Evolutionary conservation across 441 rosid genomes (phyloP), one percentile per base, ranked within the genome.

Genomic region (Manihot esculenta): DNA sequence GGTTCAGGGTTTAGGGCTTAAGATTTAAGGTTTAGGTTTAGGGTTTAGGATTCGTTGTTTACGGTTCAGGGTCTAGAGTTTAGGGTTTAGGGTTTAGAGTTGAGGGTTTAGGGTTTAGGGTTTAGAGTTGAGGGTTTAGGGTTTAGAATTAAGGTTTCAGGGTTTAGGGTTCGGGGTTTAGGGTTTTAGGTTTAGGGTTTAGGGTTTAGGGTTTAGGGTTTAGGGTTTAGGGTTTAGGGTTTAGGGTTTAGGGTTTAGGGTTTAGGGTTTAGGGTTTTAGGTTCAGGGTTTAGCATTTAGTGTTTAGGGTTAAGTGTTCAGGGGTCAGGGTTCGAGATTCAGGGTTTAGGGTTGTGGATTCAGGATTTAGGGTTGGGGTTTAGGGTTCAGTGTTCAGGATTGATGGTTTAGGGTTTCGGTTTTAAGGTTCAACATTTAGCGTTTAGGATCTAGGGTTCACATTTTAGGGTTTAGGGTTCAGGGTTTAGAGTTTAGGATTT

Each of bases 281-380:
- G 64, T 10, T 55, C 21, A 55, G 64, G 26, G 26, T 33, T 20
- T 24, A 21, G 64, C 7, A 9, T 59, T 20, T 24, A 21, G 64
- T 15, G 44, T 24, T 30, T 55, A 20, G 59, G 59, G 59, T 55
- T 59, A 30, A 59, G 64, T 44, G 58, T 54, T 54, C 7, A 21
- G 74, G 74, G 35, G n/a, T 71, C 62, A 47, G 68, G 74, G 74
- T 61, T 71, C 50, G 18, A 35, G 74, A 68, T 48, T 66, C 55
- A 49, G 59, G 70, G 70, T n/a, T n/a, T n/a, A n/a, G n/a, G n/a
- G n/a, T n/a, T n/a, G n/a, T n/a, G n/a, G n/a, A n/a, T n/a, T n/a
- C n/a, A n/a, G n/a, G n/a, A n/a, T n/a, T n/a, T n/a, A n/a, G n/a
- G n/a, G n/a, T n/a, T n/a, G n/a, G n/a, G n/a, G n/a, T 66, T 66